Base-by-base conservation (phyloP, 108 stramenopile genomes). In the Mayamaea pseudoterrestris region DNA sequence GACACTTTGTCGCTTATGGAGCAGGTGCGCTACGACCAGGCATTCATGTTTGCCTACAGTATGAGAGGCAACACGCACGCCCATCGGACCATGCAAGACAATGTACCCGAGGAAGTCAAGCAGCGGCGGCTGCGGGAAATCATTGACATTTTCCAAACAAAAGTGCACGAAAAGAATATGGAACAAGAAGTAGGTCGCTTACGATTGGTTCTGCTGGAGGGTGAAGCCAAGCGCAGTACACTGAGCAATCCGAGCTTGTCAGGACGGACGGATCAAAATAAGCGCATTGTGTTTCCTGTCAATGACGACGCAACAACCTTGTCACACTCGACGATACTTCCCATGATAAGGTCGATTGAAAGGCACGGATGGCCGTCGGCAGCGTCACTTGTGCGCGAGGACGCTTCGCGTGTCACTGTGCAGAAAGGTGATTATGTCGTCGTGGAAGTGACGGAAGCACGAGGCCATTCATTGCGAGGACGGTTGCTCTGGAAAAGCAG, bases 11-110 rank as follows among this genome's bases (percentile, higher is more conserved):
- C 71, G 3, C 63, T 99, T 9, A 78, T 99, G 76, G 68, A 92
- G 44, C 44, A 68, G 7, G 90, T 95, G 2, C 60, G 73, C 24
- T 98, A 92, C 53, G 87, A 93, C 27, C 93, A 96, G 62, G 96
- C 94, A 30, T 99, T 90, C 64, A 82, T 98, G 89, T 99, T 95
- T 73, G 91, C 93, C 22, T 99, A 99, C 63, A 81, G 77, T 36
- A 68, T 93, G 90, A 66, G 98, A 48, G 94, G 80, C 29, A 73
- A 82, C 48, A 99, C 98, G 8, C 90, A 90, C 55, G 98, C 98
- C 3, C 88, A 89, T 58, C 66, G 84, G 11, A 75, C 73, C 4
- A 74, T 97, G 68, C 59, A 77, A 34, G 98, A 99, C 52, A 83
- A 99, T 61, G 93, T 99, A n/a, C 79, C 88, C 5, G 61, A 61